Base-by-base conservation (phyloP, 495 filamentous ascomycete species). In the Melanomma pulvis-pyrius region DNA sequence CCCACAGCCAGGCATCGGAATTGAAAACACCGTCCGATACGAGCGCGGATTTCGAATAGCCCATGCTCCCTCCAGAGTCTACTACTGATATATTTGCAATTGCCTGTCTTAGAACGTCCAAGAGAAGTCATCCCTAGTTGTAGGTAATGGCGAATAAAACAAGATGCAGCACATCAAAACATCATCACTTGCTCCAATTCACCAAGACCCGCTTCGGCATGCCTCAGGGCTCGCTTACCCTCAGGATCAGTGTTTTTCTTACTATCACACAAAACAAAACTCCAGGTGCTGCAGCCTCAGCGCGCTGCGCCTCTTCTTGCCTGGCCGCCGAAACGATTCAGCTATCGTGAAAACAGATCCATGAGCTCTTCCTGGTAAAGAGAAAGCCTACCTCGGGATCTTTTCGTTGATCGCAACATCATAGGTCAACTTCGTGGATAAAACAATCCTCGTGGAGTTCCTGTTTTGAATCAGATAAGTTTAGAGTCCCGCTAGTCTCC, bases 401-500 rank as follows among this genome's bases (percentile, higher is more conserved):
- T 24, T 28, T 39, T 22, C 3, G 15, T 25, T 9, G 28, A 21
- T 12, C 5, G 21, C n/a, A 9, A 19, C 47, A 24, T 52, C 59
- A 68, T 62, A 49, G 49, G 57, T 28, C 48, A 36, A 19, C 8
- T 3, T 4, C n/a, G 13, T 13, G 3, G 46, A 28, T 51, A 41
- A 70, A 61, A 56, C 67, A 15, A 36, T 29, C 52, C 32, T 50
- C 55, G 8, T 21, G 44, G 44, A 25, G 21, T 41, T 25, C 63
- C n/a, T 29, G 67, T 65, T 70, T 70, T 70, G 67, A 70, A 70
- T 70, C 67, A 70, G 67, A 41, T 62, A 56, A 57, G 30, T 59
- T 47, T 64, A 65, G 55, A 32, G 50, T 25, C 13, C 29, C 24
- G 36, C 29, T 47, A 22, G 36, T 24, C 28, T 22, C 48, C 44